phyloP scores from a whole-genome alignment of 768 basidiomycete genomes.

The Fomitopsis pulvina region DNA sequence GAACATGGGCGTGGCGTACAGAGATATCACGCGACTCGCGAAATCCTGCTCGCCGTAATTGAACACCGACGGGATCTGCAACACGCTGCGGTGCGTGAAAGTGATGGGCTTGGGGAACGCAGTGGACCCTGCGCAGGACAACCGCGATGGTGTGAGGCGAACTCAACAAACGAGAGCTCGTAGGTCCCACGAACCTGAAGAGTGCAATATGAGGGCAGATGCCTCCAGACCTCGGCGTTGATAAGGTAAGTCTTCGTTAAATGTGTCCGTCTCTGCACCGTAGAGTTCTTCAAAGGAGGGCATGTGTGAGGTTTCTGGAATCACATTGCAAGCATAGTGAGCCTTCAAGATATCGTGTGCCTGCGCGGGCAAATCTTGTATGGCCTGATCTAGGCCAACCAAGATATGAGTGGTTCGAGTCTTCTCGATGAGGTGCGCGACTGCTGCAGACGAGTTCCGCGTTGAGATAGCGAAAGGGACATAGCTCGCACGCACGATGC shows the following conservation, averaged over 20 bases:
- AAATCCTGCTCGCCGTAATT: conserved; percentile 4
- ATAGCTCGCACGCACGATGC: conserved; percentile 14
- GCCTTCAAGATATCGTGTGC: conserved; percentile 15
- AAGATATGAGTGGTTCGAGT: conserved; percentile 20
- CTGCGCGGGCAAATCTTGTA: conserved; percentile 15
- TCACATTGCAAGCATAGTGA: background rate
- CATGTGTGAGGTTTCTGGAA: conserved; percentile 5
- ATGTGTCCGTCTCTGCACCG: background rate
- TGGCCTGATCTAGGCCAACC: conserved; percentile 21
- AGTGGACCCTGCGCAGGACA: conserved; percentile 11
- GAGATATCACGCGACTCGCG: background rate
- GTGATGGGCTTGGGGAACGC: conserved; percentile 17
- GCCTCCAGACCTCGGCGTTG: conserved; percentile 5
- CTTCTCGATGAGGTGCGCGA: conserved; percentile 25
- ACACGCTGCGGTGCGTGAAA: conserved; percentile 12
- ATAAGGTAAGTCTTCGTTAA: conserved; percentile 1
- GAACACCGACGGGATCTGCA: conserved; percentile 10
- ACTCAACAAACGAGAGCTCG: background rate
- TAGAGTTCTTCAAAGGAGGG: conserved; percentile 16
- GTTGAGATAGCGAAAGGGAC: conserved; percentile 28
- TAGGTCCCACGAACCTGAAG: conserved; percentile 12
- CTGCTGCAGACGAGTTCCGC: conserved; percentile 25
- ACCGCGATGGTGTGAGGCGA: background rate
- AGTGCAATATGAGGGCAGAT: conserved; percentile 12
- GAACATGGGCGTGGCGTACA: conserved; percentile 4